Conservation (phyloP, 768 basidiomycete species). For the Mycena albidolilacea region DNA sequence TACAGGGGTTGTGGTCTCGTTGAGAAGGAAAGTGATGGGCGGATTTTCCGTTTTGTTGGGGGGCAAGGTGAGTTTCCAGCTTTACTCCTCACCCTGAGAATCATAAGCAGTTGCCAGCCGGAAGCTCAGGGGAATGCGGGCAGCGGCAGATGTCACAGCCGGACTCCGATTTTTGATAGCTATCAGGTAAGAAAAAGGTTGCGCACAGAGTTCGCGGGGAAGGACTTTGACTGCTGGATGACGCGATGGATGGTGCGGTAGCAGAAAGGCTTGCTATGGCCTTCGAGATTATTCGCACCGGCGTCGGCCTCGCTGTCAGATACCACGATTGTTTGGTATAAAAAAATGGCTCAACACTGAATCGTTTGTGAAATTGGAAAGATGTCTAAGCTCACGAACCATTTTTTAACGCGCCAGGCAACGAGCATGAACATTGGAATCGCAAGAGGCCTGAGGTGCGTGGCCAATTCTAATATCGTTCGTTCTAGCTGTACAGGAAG, state of each 20-base stretch:
- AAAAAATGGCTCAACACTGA: conserved; percentile 10
- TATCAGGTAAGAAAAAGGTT: not conserved
- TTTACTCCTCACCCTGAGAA: too few relatives aligned
- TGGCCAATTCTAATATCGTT: not conserved
- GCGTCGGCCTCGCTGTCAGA: not conserved
- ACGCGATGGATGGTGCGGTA: not conserved
- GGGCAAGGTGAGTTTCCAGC: too few relatives aligned
- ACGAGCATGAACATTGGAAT: not conserved
- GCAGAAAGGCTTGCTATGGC: not conserved
- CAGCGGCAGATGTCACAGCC: too few relatives aligned
- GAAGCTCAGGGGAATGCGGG: too few relatives aligned
- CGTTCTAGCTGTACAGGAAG: not conserved
- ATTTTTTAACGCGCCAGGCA: not conserved
- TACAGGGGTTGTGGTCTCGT: too few relatives aligned
- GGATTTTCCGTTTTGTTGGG: too few relatives aligned
- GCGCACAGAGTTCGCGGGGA: not conserved
- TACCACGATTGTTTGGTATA: conserved; percentile 14
- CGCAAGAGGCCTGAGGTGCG: not conserved
- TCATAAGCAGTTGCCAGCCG: too few relatives aligned
- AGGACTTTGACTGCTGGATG: not conserved
- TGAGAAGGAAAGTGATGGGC: too few relatives aligned
- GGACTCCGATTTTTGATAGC: too few relatives aligned
- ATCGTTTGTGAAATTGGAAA: not conserved
- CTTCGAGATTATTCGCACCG: not conserved
- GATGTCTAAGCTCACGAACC: not conserved